A percentile compares a stretch with the other conserved stretches of the same genome.
Evolutionary conservation across 352 stramenopile genomes (phyloP).

Genomic region (Phytopythium delawarense): DNA sequence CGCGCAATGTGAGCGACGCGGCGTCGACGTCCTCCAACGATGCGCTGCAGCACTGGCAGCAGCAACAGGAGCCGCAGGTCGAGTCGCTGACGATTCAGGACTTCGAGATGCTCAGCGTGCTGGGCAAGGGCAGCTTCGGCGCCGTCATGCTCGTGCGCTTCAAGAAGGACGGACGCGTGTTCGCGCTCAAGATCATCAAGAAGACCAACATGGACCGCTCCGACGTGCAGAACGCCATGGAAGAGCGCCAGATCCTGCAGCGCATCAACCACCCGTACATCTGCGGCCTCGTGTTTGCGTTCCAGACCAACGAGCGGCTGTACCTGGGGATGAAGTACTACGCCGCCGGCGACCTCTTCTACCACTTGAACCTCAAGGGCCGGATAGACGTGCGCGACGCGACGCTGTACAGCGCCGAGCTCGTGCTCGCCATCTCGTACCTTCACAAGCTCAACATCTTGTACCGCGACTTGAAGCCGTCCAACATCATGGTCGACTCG

Average conservation of each 20-base stretch:
- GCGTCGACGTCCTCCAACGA: constrained; percentile 6
- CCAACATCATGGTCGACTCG: constrained; percentile 88
- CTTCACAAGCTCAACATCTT: constrained; percentile 88
- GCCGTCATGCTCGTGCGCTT: constrained; percentile 88
- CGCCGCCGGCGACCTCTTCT: constrained; percentile 83
- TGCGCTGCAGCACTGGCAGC: constrained; percentile 9
- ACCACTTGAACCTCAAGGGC: constrained; percentile 84
- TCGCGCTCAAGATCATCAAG: constrained; percentile 89
- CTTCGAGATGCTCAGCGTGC: constrained; percentile 89
- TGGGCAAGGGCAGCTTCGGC: constrained; percentile 84
- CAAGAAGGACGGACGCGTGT: constrained; percentile 85
- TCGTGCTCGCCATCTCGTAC: constrained; percentile 87
- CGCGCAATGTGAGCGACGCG: constrained; percentile 1
- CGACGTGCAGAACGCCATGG: constrained; percentile 85
- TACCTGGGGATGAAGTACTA: constrained; percentile 92
- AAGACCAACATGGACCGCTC: constrained; percentile 86
- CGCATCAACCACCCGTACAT: constrained; percentile 88
- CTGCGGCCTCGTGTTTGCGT: constrained; percentile 83
- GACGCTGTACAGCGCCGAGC: constrained; percentile 77
- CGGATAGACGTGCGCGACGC: constrained; percentile 58
- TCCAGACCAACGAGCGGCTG: constrained; percentile 86
- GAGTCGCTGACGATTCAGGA: constrained; percentile 85
- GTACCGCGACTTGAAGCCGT: constrained; percentile 86
- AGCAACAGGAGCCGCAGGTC: constrained; percentile 10
- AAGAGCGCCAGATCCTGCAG: constrained; percentile 87